Base-by-base conservation (phyloP, 2,329 filamentous ascomycete species). In the Fusarium metavorans region DNA sequence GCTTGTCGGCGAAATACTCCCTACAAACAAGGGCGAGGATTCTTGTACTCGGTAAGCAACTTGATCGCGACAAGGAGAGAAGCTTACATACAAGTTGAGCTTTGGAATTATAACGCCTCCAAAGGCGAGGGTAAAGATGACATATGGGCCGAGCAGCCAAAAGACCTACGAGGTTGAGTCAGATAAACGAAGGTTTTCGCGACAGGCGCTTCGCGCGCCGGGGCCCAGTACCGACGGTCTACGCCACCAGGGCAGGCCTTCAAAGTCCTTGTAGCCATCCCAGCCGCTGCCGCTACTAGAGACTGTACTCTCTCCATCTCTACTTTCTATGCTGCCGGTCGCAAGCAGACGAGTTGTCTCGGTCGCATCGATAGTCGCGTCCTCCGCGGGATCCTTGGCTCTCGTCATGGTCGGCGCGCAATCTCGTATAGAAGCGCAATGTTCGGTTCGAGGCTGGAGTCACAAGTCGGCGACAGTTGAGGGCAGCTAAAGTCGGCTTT, bases 61-160 rank as follows among this genome's bases (percentile, higher is more conserved):
- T 56, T 35, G 41, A 25, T 39, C 16, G 23, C n/a, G 7, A 10
- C 34, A n/a, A 57, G 50, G 13, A 25, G 34, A 39, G 59, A 27
- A 48, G 27, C 88, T 82, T 83, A 91, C 83, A 98, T 83, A 91
- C 83, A 98, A 85, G 79, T 98, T 97, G 72, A 98, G 87, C 81
- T 93, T 97, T 11, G 96, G 95, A 10, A 98, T 94, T 9, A 97
- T 87, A 8, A 94, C 90, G 66, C 94, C 95, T 35, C 96, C 97
- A 82, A 97, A 96, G 0, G 95, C 95, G 64, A 97, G 86, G 0
- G 95, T 94, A 80, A 95, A 96, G 52, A 98, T 83, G 66, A 93
- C 87, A 82, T 95, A 97, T 1, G 95, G 94, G 0, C 89, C 90
- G 9, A 98, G 82, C 6, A 98, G 87, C 94, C 95, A 98, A 82